Percentiles rank a stretch among this genome's conserved stretches.
phyloP scores from a whole-genome alignment of 164 flowering plant species.

The Akebia trifoliata region DNA sequence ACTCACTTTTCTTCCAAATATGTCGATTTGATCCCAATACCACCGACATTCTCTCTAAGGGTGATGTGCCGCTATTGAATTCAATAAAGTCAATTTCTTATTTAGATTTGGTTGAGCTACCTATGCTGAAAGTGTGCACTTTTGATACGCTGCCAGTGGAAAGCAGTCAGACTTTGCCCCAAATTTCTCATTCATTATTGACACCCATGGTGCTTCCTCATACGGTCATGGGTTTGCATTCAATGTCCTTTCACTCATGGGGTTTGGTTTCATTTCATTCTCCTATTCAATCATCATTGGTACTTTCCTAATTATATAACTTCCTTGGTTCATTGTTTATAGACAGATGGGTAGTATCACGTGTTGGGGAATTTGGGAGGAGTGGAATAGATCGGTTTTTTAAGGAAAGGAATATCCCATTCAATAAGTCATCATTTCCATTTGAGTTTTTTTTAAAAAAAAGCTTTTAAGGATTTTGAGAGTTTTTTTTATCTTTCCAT shows the following conservation, averaged over 20 bases:
- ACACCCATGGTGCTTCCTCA: background rate
- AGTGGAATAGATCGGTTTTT: too few species aligned
- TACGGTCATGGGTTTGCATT: conserved; percentile 29
- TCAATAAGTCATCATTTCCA: too few species aligned
- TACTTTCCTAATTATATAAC: too few species aligned
- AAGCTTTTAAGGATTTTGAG: too few species aligned
- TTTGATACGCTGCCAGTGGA: conserved; percentile 26
- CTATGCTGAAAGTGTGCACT: conserved; percentile 15
- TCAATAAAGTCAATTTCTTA: conserved; percentile 9
- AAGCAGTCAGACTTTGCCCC: conserved; percentile 30
- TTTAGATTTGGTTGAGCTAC: conserved; percentile 18
- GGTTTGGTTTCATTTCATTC: too few species aligned
- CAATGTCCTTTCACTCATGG: conserved; percentile 26
- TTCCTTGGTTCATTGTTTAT: too few species aligned
- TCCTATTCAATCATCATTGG: too few species aligned
- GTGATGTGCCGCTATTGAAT: conserved; percentile 31
- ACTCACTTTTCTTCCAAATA: conserved; percentile 19
- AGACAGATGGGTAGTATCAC: too few species aligned
- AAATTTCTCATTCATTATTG: conserved; percentile 26
- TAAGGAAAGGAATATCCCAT: too few species aligned
- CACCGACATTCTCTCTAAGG: conserved; percentile 20
- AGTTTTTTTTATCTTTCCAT: too few species aligned
- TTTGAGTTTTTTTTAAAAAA: too few species aligned
- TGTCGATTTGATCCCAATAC: conserved; percentile 17
- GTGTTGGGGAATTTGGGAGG: too few species aligned